Conservation (phyloP, 208 protist species). For the Wallacemonas sp. region DNA sequence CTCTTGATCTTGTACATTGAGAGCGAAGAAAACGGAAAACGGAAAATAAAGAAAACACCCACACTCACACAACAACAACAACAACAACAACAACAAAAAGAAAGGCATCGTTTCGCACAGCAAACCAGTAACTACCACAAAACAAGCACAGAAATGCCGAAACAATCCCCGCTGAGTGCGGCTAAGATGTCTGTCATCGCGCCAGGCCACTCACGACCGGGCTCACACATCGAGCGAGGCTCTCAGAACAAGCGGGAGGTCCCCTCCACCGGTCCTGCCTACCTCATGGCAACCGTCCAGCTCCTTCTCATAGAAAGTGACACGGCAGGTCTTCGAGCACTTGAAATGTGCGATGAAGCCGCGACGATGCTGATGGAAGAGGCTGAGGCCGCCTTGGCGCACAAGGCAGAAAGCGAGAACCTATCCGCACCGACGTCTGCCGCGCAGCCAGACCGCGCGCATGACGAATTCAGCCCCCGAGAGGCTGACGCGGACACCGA, state of each 20-base stretch:
- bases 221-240: background rate
- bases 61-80: slow-evolving; percentile 3
- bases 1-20: too few species aligned
- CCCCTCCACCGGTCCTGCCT: slow-evolving; percentile 27
- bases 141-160: slow-evolving; percentile 8
- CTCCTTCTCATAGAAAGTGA: slow-evolving; percentile 33
- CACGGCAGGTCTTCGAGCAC: slow-evolving; percentile 21
- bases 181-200: slow-evolving; percentile 17
- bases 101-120: background rate
- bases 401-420: background rate
- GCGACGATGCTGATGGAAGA: slow-evolving; percentile 54
- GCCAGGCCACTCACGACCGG: slow-evolving; percentile 1
- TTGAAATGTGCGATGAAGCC: slow-evolving; percentile 54
- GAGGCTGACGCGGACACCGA: background rate
- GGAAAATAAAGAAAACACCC: background rate
- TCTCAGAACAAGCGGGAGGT: slow-evolving; percentile 8
- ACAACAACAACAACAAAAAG: too few species aligned
- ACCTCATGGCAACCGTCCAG: slow-evolving; percentile 39
- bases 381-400: slow-evolving; percentile 7
- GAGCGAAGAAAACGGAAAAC: slow-evolving; percentile 14
- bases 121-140: background rate
- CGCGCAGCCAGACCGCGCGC: too few species aligned
- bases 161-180: background rate
- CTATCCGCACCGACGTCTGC: too few species aligned
- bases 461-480: slow-evolving; percentile 15